Evolutionary conservation across 169 alveolate genomes (phyloP), one percentile per base, ranked within the genome.

Genomic region (Plasmodium fragile): DNA sequence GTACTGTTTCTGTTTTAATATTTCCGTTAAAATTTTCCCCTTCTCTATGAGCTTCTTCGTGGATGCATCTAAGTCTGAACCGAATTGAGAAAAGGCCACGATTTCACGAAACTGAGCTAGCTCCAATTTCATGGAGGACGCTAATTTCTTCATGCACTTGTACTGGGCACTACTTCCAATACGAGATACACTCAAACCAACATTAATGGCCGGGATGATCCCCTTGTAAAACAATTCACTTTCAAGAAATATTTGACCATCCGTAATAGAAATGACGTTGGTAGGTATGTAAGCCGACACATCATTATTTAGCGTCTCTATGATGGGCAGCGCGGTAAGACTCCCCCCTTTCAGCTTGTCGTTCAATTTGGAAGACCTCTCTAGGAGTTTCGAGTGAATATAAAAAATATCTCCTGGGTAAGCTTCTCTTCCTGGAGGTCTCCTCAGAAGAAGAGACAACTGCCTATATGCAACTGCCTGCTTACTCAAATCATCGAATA

Each of bases 221-320:
- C 99, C 99, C 96, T 98, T 98, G 97, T 97, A 98, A 98, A 99
- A 98, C 36, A 99, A 98, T 93, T 98, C 99, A 93, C 99, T 97
- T 92, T 99, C 99, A 94, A 99, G 95, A 98, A 98, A 98, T 85
- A 99, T 99, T 92, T 98, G 99, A 8, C 99, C 99, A 89, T 99
- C 99, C 1, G 99, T 99, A 82, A 99, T 99, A 43, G 99, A 98
- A 92, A 98, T 99, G 92, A 98, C 99, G 93, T 99, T 99, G 41
- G 99, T 99, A 75, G 99, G 99, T 70, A 99, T 98, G 96, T 98
- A 98, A 39, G 99, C 99, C 3, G 99, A 98, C 95, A 98, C 99
- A 95, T 99, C 99, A 30, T 99, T 99, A 28, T 99, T 99, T 93
- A 98, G 99, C 30, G 99, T 99, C 96, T 99, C 99, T 93, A 99